These are phyloP conservation scores for Globisporangium middletonii DNA, from an alignment of 352 stramenopile genomes.

Conservation along the genomic window DNA sequence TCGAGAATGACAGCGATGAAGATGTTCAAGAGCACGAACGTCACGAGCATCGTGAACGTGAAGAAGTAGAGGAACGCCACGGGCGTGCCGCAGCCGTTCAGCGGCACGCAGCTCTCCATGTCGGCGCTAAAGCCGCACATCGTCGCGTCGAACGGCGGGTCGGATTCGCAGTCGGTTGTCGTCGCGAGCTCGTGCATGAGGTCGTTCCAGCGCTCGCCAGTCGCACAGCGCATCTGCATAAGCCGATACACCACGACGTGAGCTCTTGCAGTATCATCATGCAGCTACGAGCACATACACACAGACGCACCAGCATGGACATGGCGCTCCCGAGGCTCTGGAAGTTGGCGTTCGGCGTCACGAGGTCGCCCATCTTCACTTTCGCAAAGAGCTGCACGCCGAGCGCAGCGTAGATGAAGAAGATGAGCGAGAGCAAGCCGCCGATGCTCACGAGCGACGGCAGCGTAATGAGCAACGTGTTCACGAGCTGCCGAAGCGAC, in stretches of 20 bases:
- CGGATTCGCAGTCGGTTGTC: slow-evolving; percentile 19
- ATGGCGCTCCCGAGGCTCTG: slow-evolving; percentile 68
- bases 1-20: slow-evolving; percentile 87
- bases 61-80: slow-evolving; percentile 63
- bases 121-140: slow-evolving; percentile 42
- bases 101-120: slow-evolving; percentile 26
- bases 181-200: slow-evolving; percentile 74
- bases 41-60: slow-evolving; percentile 77
- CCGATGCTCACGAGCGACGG: slow-evolving; percentile 76
- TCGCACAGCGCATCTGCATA: slow-evolving; percentile 69
- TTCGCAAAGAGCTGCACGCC: slow-evolving; percentile 85
- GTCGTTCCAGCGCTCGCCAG: slow-evolving; percentile 84
- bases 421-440: slow-evolving; percentile 72
- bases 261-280: no score
- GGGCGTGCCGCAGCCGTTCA: slow-evolving; percentile 46
- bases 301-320: slow-evolving; percentile 48
- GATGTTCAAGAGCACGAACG: slow-evolving; percentile 82
- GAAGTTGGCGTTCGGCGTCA: slow-evolving; percentile 83
- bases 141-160: slow-evolving; percentile 25
- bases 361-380: slow-evolving; percentile 36
- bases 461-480: slow-evolving; percentile 75
- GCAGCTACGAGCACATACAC: no score
- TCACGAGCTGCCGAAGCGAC: slow-evolving; percentile 68
- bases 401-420: slow-evolving; percentile 86
- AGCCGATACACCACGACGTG: neutral